A percentile compares a stretch with the other conserved stretches of the same genome.
phyloP scores from a whole-genome alignment of 257 asterid species.

The Striga asiatica region DNA sequence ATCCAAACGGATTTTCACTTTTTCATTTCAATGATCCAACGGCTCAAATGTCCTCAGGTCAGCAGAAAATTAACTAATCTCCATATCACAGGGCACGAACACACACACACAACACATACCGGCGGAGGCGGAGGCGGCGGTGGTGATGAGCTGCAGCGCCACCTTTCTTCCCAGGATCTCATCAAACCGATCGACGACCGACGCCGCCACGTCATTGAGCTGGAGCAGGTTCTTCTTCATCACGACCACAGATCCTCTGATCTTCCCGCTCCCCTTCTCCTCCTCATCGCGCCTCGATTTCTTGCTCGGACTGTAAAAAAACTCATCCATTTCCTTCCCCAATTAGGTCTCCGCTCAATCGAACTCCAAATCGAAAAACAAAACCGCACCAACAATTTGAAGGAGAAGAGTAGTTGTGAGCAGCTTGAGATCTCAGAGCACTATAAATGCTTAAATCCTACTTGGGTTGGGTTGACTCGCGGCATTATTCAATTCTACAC shows the following conservation, averaged over 20 bases:
- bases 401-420: no score
- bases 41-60: neutral
- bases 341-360: no score
- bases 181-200: conserved; percentile 34
- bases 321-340: no score
- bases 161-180: conserved; percentile 52
- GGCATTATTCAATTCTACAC: no score
- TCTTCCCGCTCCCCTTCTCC: conserved; percentile 10
- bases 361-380: no score
- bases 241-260: conserved; percentile 53
- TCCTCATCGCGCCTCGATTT: conserved; percentile 19
- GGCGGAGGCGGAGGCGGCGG: conserved; percentile 19
- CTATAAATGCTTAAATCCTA: no score
- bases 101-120: conserved; percentile 1
- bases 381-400: no score
- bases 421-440: no score
- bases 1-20: neutral
- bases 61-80: neutral
- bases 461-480: no score
- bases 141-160: conserved; percentile 42
- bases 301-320: conserved; percentile 14
- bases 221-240: conserved; percentile 50
- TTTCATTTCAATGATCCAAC: neutral
- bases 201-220: conserved; percentile 26
- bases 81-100: neutral